phyloP scores from a whole-genome alignment of 495 filamentous ascomycete species.

The Penicillium flavigenum region DNA sequence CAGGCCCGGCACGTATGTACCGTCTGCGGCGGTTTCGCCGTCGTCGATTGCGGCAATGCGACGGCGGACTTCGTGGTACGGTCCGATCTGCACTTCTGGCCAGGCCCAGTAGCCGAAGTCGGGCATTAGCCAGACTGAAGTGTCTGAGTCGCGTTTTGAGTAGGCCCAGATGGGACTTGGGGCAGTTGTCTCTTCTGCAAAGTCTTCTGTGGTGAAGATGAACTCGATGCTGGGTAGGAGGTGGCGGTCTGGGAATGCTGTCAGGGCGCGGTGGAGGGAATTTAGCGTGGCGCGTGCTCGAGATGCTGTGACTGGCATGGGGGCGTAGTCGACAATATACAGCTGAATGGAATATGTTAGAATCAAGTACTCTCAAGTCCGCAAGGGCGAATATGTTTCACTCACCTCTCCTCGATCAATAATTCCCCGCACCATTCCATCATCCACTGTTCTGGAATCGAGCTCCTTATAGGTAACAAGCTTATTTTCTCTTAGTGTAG shows the following conservation, averaged over 20 bases:
- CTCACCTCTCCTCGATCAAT: conserved; percentile 44
- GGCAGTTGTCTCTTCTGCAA: conserved; percentile 22
- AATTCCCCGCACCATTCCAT: conserved; percentile 43
- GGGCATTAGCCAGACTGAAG: conserved; percentile 66
- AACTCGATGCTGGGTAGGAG: conserved; percentile 65
- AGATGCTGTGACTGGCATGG: conserved; percentile 34
- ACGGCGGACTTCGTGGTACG: conserved; percentile 52
- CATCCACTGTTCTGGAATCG: conserved; percentile 29
- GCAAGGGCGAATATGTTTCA: neutral
- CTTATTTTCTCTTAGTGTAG: conserved; percentile 15
- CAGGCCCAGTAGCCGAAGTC: conserved; percentile 80
- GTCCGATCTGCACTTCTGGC: conserved; percentile 60
- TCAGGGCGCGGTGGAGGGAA: conserved; percentile 40
- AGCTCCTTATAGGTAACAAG: conserved; percentile 36
- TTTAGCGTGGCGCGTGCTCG: conserved; percentile 43
- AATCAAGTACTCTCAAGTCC: neutral
- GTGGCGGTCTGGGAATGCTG: conserved; percentile 42
- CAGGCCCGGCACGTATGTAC: conserved; percentile 18
- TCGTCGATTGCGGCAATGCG: conserved; percentile 42
- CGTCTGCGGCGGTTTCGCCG: conserved; percentile 22
- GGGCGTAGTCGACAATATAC: conserved; percentile 40
- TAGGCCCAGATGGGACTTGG: conserved; percentile 52
- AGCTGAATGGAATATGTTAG: conserved; percentile 27
- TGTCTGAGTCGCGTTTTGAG: conserved; percentile 46
- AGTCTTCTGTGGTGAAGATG: conserved; percentile 52